These are phyloP conservation scores for Odontarrhena argentea DNA, from an alignment of 345 rosid genomes.

Conservation along the genomic window DNA sequence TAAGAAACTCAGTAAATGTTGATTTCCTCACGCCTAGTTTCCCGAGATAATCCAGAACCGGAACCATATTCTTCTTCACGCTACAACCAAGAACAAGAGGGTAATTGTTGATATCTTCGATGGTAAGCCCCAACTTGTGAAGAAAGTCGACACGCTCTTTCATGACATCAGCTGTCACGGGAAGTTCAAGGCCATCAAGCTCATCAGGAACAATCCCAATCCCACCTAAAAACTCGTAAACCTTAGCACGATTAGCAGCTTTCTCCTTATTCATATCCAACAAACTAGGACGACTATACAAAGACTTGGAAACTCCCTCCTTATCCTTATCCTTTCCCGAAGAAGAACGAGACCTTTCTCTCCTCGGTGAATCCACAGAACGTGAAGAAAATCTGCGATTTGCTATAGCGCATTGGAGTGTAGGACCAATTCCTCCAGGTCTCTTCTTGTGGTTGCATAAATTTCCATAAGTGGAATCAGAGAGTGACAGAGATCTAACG, in stretches of 20 bases:
- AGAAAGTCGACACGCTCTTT: slow-evolving; percentile 86
- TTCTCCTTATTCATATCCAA: slow-evolving; percentile 66
- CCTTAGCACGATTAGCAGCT: slow-evolving; percentile 71
- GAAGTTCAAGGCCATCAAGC: slow-evolving; percentile 92
- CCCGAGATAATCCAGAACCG: slow-evolving; percentile 90
- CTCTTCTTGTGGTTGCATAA: slow-evolving; percentile 41
- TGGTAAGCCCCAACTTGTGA: slow-evolving; percentile 67
- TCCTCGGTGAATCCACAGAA: slow-evolving; percentile 47
- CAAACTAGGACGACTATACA: slow-evolving; percentile 76
- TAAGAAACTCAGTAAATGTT: slow-evolving; percentile 67
- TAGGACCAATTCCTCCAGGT: slow-evolving; percentile 36
- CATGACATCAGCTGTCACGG: slow-evolving; percentile 80
- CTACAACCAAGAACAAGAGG: slow-evolving; percentile 97
- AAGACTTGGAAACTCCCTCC: slow-evolving; percentile 48
- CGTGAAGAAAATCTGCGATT: slow-evolving; percentile 52
- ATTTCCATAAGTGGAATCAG: slow-evolving; percentile 38
- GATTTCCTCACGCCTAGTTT: slow-evolving; percentile 90
- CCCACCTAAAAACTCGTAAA: slow-evolving; percentile 68
- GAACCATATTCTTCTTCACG: slow-evolving; percentile 95
- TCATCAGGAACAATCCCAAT: slow-evolving; percentile 74
- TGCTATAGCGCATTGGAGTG: slow-evolving; percentile 49
- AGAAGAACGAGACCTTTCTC: slow-evolving; percentile 33
- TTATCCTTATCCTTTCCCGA: slow-evolving; percentile 41
- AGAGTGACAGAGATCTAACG: slow-evolving; percentile 38
- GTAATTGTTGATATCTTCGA: slow-evolving; percentile 82